phyloP scores from a whole-genome alignment of 345 rosid species.

The Leavenworthia alabamica region DNA sequence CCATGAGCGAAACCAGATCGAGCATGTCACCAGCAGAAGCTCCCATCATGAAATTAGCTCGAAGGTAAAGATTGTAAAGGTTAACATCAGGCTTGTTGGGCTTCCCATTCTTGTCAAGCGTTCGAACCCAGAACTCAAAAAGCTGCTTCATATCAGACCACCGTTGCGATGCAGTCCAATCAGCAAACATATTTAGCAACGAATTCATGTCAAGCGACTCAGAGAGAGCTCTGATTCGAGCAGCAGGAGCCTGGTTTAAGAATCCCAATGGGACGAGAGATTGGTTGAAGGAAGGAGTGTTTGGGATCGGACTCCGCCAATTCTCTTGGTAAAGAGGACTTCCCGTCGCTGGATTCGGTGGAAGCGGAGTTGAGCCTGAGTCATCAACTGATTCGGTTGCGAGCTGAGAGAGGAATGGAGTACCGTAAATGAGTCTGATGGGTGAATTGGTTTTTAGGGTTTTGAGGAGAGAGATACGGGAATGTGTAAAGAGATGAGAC shows the following conservation, averaged over 20 bases:
- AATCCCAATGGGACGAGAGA: conserved; percentile 46
- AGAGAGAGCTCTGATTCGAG: conserved; percentile 42
- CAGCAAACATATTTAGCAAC: conserved; percentile 56
- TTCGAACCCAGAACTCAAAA: conserved; percentile 77
- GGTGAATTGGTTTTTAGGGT: conserved; percentile 28
- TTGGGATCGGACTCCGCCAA: conserved; percentile 62
- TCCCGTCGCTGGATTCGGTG: conserved; percentile 84
- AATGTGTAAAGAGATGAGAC: conserved; percentile 43
- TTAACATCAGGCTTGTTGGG: conserved; percentile 76
- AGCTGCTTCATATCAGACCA: conserved; percentile 77
- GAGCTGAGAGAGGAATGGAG: conserved; percentile 54
- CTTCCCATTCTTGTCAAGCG: conserved; percentile 66
- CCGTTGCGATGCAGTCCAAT: conserved; percentile 65
- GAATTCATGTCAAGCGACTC: conserved; percentile 41
- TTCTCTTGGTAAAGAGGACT: conserved; percentile 77
- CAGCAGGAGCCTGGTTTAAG: conserved; percentile 25
- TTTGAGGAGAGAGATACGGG: conserved; percentile 36
- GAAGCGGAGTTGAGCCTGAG: conserved; percentile 46
- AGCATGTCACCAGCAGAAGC: conserved; percentile 55
- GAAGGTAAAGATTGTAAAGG: conserved; percentile 68
- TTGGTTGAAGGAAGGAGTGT: conserved; percentile 23
- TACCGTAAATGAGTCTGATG: conserved; percentile 50
- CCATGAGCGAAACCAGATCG: conserved; percentile 63
- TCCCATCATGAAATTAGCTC: conserved; percentile 73
- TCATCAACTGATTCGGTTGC: conserved; percentile 39